A percentile compares a stretch with the other conserved stretches of the same genome.
Evolutionary conservation across 2,329 filamentous ascomycete species (phyloP).

Genomic region (Fusarium cicatricum): DNA sequence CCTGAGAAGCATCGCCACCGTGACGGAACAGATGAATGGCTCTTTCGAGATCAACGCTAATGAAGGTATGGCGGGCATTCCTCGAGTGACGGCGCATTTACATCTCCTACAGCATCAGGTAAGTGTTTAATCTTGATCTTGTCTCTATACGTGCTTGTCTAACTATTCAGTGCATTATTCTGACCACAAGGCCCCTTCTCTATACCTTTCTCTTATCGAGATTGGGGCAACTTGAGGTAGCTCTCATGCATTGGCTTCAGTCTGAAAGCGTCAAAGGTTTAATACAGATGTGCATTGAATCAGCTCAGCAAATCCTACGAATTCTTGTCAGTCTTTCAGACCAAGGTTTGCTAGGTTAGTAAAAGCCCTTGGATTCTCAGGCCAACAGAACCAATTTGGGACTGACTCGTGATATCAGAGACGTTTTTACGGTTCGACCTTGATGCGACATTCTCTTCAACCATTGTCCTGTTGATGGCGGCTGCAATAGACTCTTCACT

Average conservation of each 20-base stretch:
- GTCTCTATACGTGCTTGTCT: background rate
- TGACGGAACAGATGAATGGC: slow-evolving; percentile 28
- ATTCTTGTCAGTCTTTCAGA: slow-evolving; percentile 28
- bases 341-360: slow-evolving; percentile 23
- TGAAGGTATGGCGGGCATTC: slow-evolving; percentile 23
- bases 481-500: slow-evolving; percentile 48
- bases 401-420: background rate
- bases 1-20: slow-evolving; percentile 31
- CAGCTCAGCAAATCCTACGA: slow-evolving; percentile 22
- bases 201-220: slow-evolving; percentile 33
- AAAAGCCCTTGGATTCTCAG: too few species aligned
- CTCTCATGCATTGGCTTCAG: slow-evolving; percentile 34
- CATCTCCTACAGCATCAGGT: slow-evolving; percentile 35
- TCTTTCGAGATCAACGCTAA: slow-evolving; percentile 28
- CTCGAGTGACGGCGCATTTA: slow-evolving; percentile 29
- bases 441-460: slow-evolving; percentile 40
- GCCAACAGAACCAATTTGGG: too few species aligned
- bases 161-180: slow-evolving; percentile 27
- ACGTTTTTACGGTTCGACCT: slow-evolving; percentile 26
- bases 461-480: slow-evolving; percentile 50
- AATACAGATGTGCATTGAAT: slow-evolving; percentile 19
- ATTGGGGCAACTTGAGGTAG: slow-evolving; percentile 29
- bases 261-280: slow-evolving; percentile 27
- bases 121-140: background rate
- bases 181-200: slow-evolving; percentile 30